Conservation (phyloP, 2,329 filamentous ascomycete genomes). For the Botrytis galanthina region DNA sequence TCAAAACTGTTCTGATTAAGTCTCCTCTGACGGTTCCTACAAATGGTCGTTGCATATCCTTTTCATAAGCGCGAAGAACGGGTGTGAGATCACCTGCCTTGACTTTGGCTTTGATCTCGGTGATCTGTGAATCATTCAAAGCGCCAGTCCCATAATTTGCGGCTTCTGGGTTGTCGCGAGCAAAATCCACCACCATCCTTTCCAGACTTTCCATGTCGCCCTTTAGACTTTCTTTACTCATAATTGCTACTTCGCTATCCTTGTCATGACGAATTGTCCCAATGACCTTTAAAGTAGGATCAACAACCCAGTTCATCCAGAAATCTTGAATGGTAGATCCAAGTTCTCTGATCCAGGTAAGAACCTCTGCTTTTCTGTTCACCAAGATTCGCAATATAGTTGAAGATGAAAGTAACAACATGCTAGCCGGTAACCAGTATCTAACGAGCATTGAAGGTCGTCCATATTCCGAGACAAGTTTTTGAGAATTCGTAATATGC, state of each 20-base stretch:
- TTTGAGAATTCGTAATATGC: constrained; percentile 58
- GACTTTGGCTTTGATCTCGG: constrained; percentile 74
- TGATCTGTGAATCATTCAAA: constrained; percentile 67
- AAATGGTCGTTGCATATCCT: constrained; percentile 79
- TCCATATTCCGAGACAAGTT: constrained; percentile 63
- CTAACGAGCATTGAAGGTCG: constrained; percentile 72
- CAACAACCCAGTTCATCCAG: constrained; percentile 93
- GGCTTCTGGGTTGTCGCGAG: constrained; percentile 72
- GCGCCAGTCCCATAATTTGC: constrained; percentile 47
- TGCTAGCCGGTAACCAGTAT: constrained; percentile 80
- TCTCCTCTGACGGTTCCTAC: constrained; percentile 81
- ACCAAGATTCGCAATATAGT: constrained; percentile 79
- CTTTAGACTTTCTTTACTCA: constrained; percentile 88
- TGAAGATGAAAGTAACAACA: constrained; percentile 76
- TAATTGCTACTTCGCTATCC: constrained; percentile 90
- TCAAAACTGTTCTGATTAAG: constrained; percentile 83
- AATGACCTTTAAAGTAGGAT: constrained; percentile 78
- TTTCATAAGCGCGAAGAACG: constrained; percentile 86
- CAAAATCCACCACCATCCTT: constrained; percentile 97
- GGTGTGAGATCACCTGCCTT: constrained; percentile 90
- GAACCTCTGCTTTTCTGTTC: constrained; percentile 71
- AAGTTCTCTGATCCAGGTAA: constrained; percentile 76
- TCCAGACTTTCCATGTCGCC: constrained; percentile 90
- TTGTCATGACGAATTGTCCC: constrained; percentile 91
- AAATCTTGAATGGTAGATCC: constrained; percentile 82